phyloP scores from a whole-genome alignment of 768 basidiomycete genomes.

The Flagelloscypha sp. region DNA sequence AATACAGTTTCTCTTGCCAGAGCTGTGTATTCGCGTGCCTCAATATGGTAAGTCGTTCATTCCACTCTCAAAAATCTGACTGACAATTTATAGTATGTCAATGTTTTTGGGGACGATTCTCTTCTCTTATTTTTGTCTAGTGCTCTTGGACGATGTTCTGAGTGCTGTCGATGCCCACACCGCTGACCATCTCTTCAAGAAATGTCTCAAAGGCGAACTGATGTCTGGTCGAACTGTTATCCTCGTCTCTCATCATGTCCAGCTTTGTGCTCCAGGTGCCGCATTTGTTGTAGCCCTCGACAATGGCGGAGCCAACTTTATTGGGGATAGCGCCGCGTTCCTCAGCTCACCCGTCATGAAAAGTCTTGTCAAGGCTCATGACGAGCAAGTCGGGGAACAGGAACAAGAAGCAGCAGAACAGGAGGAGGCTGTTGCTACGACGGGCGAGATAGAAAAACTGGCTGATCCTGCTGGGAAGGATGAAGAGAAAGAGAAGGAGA shows the following conservation, averaged over 20 bases:
- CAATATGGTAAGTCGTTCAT: no score
- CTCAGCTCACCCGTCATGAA: no score
- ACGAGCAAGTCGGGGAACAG: no score
- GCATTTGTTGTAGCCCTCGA: slow-evolving; percentile 52
- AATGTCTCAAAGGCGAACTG: slow-evolving; percentile 57
- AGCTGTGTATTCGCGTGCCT: slow-evolving; percentile 61
- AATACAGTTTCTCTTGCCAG: slow-evolving; percentile 44
- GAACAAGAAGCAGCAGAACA: slow-evolving; percentile 36
- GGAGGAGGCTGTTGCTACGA: slow-evolving; percentile 32
- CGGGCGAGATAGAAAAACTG: slow-evolving; percentile 24
- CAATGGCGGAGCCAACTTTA: no score
- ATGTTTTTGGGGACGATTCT: no score
- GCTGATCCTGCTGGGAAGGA: slow-evolving; percentile 2
- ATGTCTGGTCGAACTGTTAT: slow-evolving; percentile 56
- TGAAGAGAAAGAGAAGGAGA: slow-evolving; percentile 18
- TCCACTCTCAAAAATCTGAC: no score
- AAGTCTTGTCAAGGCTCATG: no score
- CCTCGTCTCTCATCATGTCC: slow-evolving; percentile 66
- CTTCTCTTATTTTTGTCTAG: no score
- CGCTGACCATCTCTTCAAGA: slow-evolving; percentile 51
- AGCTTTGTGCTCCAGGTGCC: slow-evolving; percentile 54
- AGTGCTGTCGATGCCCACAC: slow-evolving; percentile 69
- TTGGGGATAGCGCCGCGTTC: no score
- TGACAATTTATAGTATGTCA: no score
- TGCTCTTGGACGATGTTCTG: slow-evolving; percentile 65